Evolutionary conservation across 768 basidiomycete species (phyloP), one percentile per base, ranked within the genome.

Genomic region (Pulveroboletus sp.): DNA sequence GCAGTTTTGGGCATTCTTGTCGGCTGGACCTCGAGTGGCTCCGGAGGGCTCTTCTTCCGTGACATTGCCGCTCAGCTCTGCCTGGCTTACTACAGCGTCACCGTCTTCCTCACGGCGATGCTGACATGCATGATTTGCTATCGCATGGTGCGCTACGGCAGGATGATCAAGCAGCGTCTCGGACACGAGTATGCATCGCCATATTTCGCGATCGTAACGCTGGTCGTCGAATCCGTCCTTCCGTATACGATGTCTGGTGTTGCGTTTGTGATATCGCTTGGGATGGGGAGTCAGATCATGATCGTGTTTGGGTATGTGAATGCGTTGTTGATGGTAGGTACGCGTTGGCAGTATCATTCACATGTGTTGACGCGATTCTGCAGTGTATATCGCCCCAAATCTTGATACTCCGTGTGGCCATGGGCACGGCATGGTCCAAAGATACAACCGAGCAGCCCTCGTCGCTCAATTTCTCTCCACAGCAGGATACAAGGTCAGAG

Each of bases 181-280:
- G 56, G 56, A 7, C 5, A 6, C 16, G 44, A 52, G 29, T 16
- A 34, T 8, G 45, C 58, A 6, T 42, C 37, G 2, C 6, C 23
- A 16, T 59, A 59, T 35, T 49, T 55, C 16, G 24, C 20, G 12
- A 24, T 50, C 13, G 25, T 45, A 0, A n/a, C 43, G 13, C 16
- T 59, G 24, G 20, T 57, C 19, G 27, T 61, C 49, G 56, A 60
- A 44, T 55, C 49, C 4, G 32, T 55, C 17, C 29, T 60, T 20
- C 60, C 60, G 6, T 48, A 19, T 11, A 50, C 51, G 11, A 23
- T 56, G 19, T 11, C 43, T 6, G 41, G 59, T 2, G 42, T 52
- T 3, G 37, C 44, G 0, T 54, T 51, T 32, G 9, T 55, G 27
- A 23, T 53, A 11, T 31, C 39, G 24, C 47, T 49, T 29, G 50